Evolutionary conservation across 148 eudicot genomes (phyloP), one percentile per base, ranked within the genome.

Genomic region (Camellia japonica): DNA sequence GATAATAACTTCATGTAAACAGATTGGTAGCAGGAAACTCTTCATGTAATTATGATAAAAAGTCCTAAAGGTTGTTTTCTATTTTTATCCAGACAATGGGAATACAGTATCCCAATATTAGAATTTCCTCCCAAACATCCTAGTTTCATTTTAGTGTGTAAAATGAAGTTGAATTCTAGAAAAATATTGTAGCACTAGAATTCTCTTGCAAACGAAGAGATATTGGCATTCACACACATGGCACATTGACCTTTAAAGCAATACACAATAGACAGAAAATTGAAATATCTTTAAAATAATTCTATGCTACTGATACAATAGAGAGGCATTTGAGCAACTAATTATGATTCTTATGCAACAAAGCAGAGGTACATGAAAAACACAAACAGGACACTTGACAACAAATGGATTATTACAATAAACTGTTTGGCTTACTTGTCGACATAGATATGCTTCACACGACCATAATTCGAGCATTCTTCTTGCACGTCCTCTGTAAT

Each of bases 391-490:
- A 59, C 49, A 75, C 8, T 20, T 16, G 63, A 49, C 23, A 42
- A 76, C 68, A 38, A 47, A 20, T 9, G 71, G 75, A 1, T 19
- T 16, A 30, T 51, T 44, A 59, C 41, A 55, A n/a, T 63, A 58
- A 47, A 80, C 30, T 16, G 9, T 49, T 14, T 71, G 20, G 61
- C 94, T 80, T 88, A 91, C 98, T 87, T 94, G 87, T 94, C 98
- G 65, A 94, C 97, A 77, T 89, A 75, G 47, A 87, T 86, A 78
- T 94, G 98, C 79, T 88, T 92, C 82, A 94, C 92, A 16, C 73
- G 84, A 7, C 98, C 98, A 69, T 82, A 92, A 70, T 88, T 90
- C 14, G 98, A 94, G 82, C 98, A 94, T 81, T 94, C 98, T 71
- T 87, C 92, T 42, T 80, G 78, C n/a, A 94, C 98, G 73, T 94